Evolutionary conservation across 257 asterid genomes (phyloP).

Genomic region (Coffea canephora): DNA sequence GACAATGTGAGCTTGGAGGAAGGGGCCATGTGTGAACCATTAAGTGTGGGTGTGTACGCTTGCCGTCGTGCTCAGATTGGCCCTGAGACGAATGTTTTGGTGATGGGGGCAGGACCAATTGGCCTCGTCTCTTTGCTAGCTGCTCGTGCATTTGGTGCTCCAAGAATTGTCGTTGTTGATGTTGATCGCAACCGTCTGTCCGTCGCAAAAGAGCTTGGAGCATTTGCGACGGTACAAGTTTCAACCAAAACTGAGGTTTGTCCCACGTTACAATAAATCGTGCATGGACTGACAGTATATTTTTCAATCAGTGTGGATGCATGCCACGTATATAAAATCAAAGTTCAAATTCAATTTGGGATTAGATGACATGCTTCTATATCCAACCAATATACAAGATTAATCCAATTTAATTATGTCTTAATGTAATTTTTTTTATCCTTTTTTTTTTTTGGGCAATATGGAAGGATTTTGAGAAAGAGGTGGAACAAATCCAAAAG

Average conservation of each 20-base stretch:
- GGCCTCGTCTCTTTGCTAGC: conserved; percentile 81
- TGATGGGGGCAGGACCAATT: conserved; percentile 86
- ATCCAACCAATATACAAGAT: no score
- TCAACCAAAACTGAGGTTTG: conserved; percentile 48
- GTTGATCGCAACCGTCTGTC: conserved; percentile 67
- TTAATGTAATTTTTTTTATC: no score
- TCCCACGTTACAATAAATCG: background rate
- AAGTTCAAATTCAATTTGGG: no score
- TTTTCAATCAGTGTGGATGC: no score
- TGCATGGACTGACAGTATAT: no score
- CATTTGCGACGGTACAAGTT: conserved; percentile 63
- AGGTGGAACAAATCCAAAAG: conserved; percentile 53
- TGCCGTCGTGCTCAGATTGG: conserved; percentile 79
- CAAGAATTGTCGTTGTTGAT: conserved; percentile 65
- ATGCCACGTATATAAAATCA: no score
- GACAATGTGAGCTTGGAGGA: conserved; percentile 90
- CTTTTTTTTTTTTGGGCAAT: no score
- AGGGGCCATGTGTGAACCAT: conserved; percentile 89
- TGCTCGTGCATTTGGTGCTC: conserved; percentile 86
- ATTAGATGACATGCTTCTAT: no score
- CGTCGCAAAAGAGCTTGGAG: conserved; percentile 76
- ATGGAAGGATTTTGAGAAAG: conserved; percentile 15
- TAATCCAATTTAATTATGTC: conserved; percentile 17
- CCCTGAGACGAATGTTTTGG: conserved; percentile 72
- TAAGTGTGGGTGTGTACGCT: conserved; percentile 87